Base-by-base conservation (phyloP, 345 rosid genomes). In the Raphanus sativus region DNA sequence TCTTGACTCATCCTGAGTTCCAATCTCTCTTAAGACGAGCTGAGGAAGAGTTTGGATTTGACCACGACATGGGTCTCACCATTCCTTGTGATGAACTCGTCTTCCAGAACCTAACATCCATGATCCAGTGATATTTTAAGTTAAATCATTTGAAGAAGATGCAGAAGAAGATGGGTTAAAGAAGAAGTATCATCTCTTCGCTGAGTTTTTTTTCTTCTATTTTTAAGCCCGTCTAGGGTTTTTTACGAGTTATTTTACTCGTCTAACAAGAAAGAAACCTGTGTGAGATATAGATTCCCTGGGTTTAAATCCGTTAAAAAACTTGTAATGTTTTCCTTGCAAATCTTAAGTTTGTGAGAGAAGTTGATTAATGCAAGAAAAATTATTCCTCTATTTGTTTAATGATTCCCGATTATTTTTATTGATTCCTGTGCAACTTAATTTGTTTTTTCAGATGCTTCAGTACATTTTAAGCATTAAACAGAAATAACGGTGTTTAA, bases 41-140 rank as follows among this genome's bases (percentile, higher is more conserved):
- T 0, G 98, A 94, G 76, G 98, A 94, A 67, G 98, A 94, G 85
- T 94, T 91, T 36, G 98, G 98, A 0, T 94, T 91, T n/a, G 94
- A 87, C 67, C 94, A 94, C 55, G 93, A 89, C 21, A 91, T 90
- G 97, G 98, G 98, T 24, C 73, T 80, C 76, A 94, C 97, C 11
- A 89, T 94, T 79, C 98, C 98, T 65, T 92, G 98, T 72, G 93
- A 92, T 83, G 98, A 94, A 83, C 88, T 85, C 12, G 92, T 45
- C 12, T 80, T 80, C 29, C 83, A 66, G 71, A 50, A 72, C 40
- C 73, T 80, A 33, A 80, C 80, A 3, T 79, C 82, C 48, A 75
- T 70, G 73, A 75, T 80, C 48, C 66, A 73, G 25, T 80, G 36
- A 75, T 38, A 60, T 52, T 26, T 52, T 52, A 30, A 52, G 65